A percentile compares a stretch with the other conserved stretches of the same genome.
Evolutionary conservation across 208 protist species (phyloP).

Genomic region (Leishmania aethiopica): DNA sequence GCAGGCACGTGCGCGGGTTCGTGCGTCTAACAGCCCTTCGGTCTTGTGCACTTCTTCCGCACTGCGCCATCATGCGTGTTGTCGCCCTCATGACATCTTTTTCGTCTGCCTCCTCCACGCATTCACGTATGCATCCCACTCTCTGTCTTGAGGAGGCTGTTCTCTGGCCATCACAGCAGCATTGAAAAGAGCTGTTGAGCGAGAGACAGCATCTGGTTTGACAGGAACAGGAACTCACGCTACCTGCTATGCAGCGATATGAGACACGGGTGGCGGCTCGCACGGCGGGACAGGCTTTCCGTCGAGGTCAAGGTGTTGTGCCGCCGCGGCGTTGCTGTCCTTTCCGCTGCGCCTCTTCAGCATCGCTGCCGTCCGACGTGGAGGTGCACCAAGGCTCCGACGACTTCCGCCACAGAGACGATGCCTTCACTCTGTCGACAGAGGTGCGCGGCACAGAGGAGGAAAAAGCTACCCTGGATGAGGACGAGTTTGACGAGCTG

Average conservation of each 20-base stretch:
- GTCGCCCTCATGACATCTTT: background rate
- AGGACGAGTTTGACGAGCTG: conserved; percentile 87
- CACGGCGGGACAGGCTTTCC: background rate
- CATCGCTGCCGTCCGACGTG: background rate
- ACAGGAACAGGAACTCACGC: background rate
- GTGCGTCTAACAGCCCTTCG: background rate
- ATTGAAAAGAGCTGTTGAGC: background rate
- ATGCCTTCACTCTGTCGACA: background rate
- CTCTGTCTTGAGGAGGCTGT: background rate
- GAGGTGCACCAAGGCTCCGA: background rate
- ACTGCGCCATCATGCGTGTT: background rate
- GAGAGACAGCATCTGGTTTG: background rate
- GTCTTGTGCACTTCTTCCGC: background rate
- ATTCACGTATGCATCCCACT: background rate
- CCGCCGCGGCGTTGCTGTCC: background rate
- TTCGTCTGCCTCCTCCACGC: background rate
- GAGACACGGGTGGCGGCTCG: background rate
- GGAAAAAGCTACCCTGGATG: conserved; percentile 29
- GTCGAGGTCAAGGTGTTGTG: background rate
- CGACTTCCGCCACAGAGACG: background rate
- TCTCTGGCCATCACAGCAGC: background rate
- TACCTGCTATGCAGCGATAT: background rate
- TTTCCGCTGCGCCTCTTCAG: background rate
- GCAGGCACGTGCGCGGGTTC: background rate
- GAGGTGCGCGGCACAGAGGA: conserved; percentile 9